Conservation (phyloP, 257 asterid genomes). For the Solanum paucissectum region DNA sequence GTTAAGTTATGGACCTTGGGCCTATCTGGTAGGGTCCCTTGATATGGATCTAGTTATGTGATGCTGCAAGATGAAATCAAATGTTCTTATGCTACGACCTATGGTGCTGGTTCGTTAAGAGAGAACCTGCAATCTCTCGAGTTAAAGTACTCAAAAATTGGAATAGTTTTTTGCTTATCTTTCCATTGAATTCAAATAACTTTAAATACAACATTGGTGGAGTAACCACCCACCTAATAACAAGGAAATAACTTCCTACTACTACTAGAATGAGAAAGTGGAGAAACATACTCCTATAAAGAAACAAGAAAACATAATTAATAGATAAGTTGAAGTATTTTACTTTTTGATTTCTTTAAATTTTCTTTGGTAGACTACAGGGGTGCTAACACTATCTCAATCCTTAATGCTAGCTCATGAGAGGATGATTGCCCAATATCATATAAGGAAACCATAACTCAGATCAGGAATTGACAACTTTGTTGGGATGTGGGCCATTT, state of each 20-base stretch:
- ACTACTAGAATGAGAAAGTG: not conserved
- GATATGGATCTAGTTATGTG: not conserved
- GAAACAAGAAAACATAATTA: not conserved
- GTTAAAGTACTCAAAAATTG: not conserved
- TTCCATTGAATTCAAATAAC: not conserved
- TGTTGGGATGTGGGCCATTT: not conserved
- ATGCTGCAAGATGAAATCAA: not conserved
- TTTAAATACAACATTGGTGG: not conserved
- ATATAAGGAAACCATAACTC: not conserved
- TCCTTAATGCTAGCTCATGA: not conserved
- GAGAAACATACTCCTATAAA: not conserved
- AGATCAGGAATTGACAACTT: not conserved
- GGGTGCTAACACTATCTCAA: not conserved
- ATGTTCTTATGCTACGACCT: not conserved
- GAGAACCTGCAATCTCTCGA: not conserved
- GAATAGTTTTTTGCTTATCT: not conserved
- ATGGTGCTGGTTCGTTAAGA: not conserved
- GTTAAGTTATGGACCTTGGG: not conserved
- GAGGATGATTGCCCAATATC: not conserved
- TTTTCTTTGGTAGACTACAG: not conserved
- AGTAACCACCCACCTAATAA: not conserved
- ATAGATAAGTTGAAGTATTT: not conserved
- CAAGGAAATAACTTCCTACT: not conserved
- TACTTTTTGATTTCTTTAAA: not conserved
- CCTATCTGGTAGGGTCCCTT: not conserved